These are phyloP conservation scores for Claviceps digitariae DNA, from an alignment of 2,329 filamentous ascomycete genomes.

Conservation along the genomic window DNA sequence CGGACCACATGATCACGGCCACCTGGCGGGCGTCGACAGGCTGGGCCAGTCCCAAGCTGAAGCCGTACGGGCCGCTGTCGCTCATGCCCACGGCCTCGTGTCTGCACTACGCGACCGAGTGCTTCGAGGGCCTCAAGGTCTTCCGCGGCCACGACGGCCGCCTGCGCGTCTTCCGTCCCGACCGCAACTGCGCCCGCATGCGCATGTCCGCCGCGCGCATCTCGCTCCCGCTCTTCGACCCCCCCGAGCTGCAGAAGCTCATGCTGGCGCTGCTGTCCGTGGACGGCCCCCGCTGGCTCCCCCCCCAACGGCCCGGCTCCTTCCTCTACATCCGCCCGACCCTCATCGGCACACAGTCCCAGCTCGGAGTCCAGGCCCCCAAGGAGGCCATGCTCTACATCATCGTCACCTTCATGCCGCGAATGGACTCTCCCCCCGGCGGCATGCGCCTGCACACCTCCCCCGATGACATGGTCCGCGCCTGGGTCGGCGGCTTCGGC, in stretches of 20 bases:
- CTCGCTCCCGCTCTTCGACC: constrained; percentile 60
- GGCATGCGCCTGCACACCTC: constrained; percentile 67
- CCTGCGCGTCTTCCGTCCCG: constrained; percentile 65
- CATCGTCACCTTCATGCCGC: constrained; percentile 51
- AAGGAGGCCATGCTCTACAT: constrained; percentile 81
- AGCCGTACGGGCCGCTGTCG: constrained; percentile 62
- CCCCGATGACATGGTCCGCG: constrained; percentile 69
- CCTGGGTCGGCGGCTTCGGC: constrained; percentile 88
- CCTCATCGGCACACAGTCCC: constrained; percentile 68
- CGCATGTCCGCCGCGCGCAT: constrained; percentile 49
- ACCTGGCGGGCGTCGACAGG: constrained; percentile 52
- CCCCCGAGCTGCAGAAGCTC: constrained; percentile 58
- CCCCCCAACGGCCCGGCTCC: constrained; percentile 48
- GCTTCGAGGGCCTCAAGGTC: constrained; percentile 74
- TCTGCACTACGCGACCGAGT: constrained; percentile 82
- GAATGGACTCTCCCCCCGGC: constrained; percentile 35
- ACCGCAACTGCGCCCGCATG: constrained; percentile 56
- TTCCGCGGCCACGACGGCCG: constrained; percentile 67
- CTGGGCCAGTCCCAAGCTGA: constrained; percentile 61
- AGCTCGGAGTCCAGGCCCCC: constrained; percentile 69
- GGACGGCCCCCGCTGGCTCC: constrained; percentile 70
- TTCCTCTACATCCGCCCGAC: constrained; percentile 82
- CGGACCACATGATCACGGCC: constrained; percentile 79
- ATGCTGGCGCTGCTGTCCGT: constrained; percentile 57
- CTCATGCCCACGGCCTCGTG: constrained; percentile 71